A percentile compares a stretch with the other conserved stretches of the same genome.
Evolutionary conservation across 2,329 filamentous ascomycete species (phyloP).

Genomic region (Xylariaceae sp.): DNA sequence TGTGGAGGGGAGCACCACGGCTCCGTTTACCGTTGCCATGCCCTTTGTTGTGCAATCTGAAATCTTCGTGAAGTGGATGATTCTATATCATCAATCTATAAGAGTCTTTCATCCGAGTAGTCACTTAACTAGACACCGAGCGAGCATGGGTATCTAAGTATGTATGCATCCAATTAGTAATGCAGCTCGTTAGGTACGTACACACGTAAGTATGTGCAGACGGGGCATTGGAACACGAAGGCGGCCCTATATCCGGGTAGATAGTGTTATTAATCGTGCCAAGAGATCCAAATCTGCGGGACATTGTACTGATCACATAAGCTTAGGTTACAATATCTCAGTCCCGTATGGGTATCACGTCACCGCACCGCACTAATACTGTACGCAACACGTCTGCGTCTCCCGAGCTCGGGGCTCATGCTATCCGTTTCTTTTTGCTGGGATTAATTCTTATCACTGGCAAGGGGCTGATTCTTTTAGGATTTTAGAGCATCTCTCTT

Average conservation of each 20-base stretch:
- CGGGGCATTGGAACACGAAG: too few relatives aligned
- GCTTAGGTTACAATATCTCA: neutral
- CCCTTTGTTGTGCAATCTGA: neutral
- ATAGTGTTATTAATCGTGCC: conserved; percentile 3
- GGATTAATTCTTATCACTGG: conserved; percentile 21
- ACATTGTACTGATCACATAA: conserved; percentile 11
- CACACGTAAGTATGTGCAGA: too few relatives aligned
- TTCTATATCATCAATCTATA: too few relatives aligned
- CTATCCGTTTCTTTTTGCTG: conserved; percentile 16
- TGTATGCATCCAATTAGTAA: conserved; percentile 21
- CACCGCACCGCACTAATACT: conserved; percentile 4
- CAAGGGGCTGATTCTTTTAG: too few relatives aligned
- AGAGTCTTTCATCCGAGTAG: too few relatives aligned
- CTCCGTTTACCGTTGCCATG: conserved; percentile 32
- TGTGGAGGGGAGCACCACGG: conserved; percentile 32
- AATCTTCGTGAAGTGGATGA: too few relatives aligned
- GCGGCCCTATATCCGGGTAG: too few relatives aligned
- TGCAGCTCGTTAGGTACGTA: conserved; percentile 4
- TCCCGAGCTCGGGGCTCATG: conserved; percentile 4
- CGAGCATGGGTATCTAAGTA: too few relatives aligned
- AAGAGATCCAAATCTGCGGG: conserved; percentile 22
- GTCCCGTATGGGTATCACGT: conserved; percentile 9
- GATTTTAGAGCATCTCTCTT: too few relatives aligned
- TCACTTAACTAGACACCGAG: too few relatives aligned
- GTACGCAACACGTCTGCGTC: neutral